Conservation (phyloP, 192 early-diverging fungal genomes). For the Blastocladiella britannica region DNA sequence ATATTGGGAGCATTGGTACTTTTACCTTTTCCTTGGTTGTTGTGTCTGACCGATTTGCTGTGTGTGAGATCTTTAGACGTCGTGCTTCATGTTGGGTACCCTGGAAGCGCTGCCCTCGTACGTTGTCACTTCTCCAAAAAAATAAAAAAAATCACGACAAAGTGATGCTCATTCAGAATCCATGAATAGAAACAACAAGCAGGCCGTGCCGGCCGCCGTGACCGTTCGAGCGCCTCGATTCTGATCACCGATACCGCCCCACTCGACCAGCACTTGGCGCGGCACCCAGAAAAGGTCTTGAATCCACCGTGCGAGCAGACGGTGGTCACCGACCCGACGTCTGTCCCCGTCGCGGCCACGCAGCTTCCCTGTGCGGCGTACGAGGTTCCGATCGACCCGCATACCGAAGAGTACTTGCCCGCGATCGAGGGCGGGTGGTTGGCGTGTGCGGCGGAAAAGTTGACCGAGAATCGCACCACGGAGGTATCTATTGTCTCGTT, state of each 20-base stretch:
- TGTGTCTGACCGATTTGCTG: slow-evolving; percentile 1
- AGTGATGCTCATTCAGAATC: slow-evolving; percentile 12
- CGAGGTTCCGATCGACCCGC: slow-evolving; percentile 19
- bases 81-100: slow-evolving; percentile 54
- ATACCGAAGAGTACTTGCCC: background rate
- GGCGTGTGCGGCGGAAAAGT: no score
- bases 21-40: background rate
- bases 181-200: slow-evolving; percentile 40
- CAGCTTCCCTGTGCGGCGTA: slow-evolving; percentile 56
- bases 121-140: background rate
- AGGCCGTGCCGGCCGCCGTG: slow-evolving; percentile 49
- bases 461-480: background rate
- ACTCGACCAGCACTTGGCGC: slow-evolving; percentile 32
- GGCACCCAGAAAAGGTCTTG: slow-evolving; percentile 26
- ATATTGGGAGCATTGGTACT: slow-evolving; percentile 34
- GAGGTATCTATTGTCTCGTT: background rate
- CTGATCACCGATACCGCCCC: slow-evolving; percentile 27
- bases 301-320: slow-evolving; percentile 11
- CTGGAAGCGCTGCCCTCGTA: slow-evolving; percentile 21
- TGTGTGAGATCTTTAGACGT: slow-evolving; percentile 20
- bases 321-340: slow-evolving; percentile 14
- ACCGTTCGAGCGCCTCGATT: slow-evolving; percentile 32
- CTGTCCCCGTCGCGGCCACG: slow-evolving; percentile 17
- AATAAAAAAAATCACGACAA: no score
- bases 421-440: no score